Evolutionary conservation across 192 early-diverging fungal genomes (phyloP).

Genomic region (Linnemannia zychae): DNA sequence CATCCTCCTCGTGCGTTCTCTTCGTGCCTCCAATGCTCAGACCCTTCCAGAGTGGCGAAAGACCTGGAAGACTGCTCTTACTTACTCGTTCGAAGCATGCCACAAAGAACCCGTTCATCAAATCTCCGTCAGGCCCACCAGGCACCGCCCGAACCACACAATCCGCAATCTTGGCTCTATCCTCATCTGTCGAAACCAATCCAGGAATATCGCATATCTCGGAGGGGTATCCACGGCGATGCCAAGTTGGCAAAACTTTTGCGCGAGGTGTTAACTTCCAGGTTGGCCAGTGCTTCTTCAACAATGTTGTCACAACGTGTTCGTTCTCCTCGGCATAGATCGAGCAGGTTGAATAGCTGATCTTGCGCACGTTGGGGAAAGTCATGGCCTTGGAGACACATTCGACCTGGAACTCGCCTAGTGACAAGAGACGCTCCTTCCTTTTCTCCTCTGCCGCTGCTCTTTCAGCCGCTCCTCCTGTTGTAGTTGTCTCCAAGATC

Average conservation of each 20-base stretch:
- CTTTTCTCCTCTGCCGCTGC: conserved; percentile 46
- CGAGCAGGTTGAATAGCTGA: conserved; percentile 98
- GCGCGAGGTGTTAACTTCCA: conserved; percentile 68
- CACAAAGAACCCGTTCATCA: conserved; percentile 97
- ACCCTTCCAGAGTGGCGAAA: conserved; percentile 34
- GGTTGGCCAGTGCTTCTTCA: conserved; percentile 61
- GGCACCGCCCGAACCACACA: conserved; percentile 76
- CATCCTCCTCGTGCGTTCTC: conserved; percentile 21
- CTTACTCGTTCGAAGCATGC: conserved; percentile 84
- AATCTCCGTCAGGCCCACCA: conserved; percentile 85
- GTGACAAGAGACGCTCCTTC: conserved; percentile 72
- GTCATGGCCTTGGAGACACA: conserved; percentile 88
- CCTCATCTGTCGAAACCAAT: conserved; percentile 44
- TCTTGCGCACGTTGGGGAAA: conserved; percentile 85
- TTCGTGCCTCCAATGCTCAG: conserved; percentile 28
- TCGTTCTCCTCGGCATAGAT: conserved; percentile 95
- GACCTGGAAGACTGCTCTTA: conserved; percentile 25
- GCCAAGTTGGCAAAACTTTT: conserved; percentile 86
- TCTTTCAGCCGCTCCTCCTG: conserved; percentile 49
- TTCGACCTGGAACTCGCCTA: conserved; percentile 90
- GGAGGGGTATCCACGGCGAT: conserved; percentile 76
- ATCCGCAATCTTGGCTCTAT: conserved; percentile 47
- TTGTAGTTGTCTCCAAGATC: conserved; percentile 51
- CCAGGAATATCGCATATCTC: conserved; percentile 61
- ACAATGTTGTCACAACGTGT: conserved; percentile 84